These are phyloP conservation scores for Ogataea zsoltii DNA, from an alignment of 805 yeast genomes.

Conservation along the genomic window DNA sequence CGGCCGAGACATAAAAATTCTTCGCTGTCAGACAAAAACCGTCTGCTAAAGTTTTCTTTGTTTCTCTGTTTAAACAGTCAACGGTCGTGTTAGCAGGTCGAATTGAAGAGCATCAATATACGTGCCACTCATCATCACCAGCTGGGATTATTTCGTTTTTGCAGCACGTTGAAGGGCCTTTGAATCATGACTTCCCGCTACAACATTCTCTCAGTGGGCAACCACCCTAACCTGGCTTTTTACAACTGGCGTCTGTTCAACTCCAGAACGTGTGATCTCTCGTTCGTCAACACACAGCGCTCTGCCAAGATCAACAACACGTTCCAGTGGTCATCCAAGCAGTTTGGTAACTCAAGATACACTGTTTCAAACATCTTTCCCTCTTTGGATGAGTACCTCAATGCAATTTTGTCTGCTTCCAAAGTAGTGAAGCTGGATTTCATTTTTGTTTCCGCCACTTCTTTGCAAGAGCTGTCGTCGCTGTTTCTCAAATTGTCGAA, in stretches of 20 bases:
- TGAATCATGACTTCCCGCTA: slow-evolving; percentile 26
- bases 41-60: neutral
- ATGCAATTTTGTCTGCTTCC: slow-evolving; percentile 5
- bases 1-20: slow-evolving; percentile 1
- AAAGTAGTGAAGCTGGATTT: slow-evolving; percentile 39
- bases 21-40: slow-evolving; percentile 6
- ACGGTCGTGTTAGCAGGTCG: neutral
- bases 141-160: neutral
- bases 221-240: slow-evolving; percentile 57
- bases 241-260: slow-evolving; percentile 58
- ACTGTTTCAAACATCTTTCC: slow-evolving; percentile 21
- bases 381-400: slow-evolving; percentile 30
- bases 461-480: slow-evolving; percentile 52
- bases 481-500: slow-evolving; percentile 40
- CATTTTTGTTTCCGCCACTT: slow-evolving; percentile 46
- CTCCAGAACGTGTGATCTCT: slow-evolving; percentile 42
- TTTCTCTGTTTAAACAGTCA: neutral
- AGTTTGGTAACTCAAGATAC: slow-evolving; percentile 36
- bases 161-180: neutral
- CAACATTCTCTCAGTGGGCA: slow-evolving; percentile 46
- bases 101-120: neutral
- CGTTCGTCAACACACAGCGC: slow-evolving; percentile 39
- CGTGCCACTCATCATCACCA: neutral
- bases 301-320: slow-evolving; percentile 16
- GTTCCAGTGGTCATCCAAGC: slow-evolving; percentile 33